phyloP scores from a whole-genome alignment of 345 rosid genomes.

The Adansonia digitata region DNA sequence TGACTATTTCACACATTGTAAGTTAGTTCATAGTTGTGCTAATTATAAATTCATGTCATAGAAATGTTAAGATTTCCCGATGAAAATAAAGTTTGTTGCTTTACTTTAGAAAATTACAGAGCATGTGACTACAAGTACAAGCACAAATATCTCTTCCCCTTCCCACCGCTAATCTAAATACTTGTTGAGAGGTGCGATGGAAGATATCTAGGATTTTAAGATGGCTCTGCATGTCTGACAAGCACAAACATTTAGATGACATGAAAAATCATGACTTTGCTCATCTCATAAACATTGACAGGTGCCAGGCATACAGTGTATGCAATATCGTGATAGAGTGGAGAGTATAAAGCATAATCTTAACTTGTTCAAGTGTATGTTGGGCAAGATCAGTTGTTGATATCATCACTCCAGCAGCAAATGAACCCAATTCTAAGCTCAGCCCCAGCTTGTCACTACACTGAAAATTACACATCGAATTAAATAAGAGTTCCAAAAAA shows the following conservation, averaged over 20 bases:
- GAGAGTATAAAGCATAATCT: neutral
- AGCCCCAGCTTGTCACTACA: slow-evolving; percentile 97
- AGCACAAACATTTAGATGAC: neutral
- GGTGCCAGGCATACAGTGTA: neutral
- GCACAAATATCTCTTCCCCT: neutral
- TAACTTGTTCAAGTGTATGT: slow-evolving; percentile 93
- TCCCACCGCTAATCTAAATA: neutral
- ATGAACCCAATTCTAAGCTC: slow-evolving; percentile 96
- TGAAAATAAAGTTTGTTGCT: neutral
- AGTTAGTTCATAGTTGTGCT: neutral
- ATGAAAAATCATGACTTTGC: neutral
- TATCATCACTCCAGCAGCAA: slow-evolving; percentile 99
- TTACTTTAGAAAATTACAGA: neutral
- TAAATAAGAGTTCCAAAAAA: neutral
- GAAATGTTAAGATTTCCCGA: neutral
- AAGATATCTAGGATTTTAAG: neutral
- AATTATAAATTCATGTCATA: neutral
- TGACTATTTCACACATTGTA: too few relatives aligned
- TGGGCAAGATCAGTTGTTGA: slow-evolving; percentile 95
- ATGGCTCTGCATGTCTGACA: neutral
- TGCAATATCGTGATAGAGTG: neutral
- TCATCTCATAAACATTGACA: neutral
- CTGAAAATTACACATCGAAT: slow-evolving; percentile 37
- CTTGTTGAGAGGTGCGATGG: neutral
- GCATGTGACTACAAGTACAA: neutral